phyloP scores from a whole-genome alignment of 306 rosid species.

The Abrus precatorius region DNA sequence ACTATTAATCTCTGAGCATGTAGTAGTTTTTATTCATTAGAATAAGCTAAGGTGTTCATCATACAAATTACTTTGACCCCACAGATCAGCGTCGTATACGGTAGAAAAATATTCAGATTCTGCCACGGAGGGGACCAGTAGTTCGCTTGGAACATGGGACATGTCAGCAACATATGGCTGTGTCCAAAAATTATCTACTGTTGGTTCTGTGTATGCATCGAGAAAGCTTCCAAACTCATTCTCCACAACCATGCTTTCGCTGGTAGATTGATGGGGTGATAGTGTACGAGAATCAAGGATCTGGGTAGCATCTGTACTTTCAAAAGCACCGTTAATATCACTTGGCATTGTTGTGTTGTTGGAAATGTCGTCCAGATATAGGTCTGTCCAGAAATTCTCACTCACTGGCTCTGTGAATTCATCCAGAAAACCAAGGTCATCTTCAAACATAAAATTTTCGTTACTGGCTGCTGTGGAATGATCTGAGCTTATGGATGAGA shows the following conservation, averaged over 20 bases:
- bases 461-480: not conserved
- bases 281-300: constrained; percentile 25
- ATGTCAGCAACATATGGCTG: constrained; percentile 34
- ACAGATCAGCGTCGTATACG: constrained; percentile 17
- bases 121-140: not conserved
- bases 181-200: constrained; percentile 46
- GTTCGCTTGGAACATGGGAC: not conserved
- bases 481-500: constrained; percentile 35
- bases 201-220: constrained; percentile 15
- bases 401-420: not conserved
- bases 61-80: constrained; percentile 32
- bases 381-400: constrained; percentile 48
- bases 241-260: not conserved
- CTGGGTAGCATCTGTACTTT: not conserved
- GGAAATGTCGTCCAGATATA: constrained; percentile 32
- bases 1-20: not conserved
- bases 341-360: not conserved
- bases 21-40: not conserved
- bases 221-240: constrained; percentile 5
- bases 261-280: constrained; percentile 4
- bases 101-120: constrained; percentile 41
- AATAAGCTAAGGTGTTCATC: not conserved
- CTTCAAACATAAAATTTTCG: constrained; percentile 30
- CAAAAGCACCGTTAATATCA: not conserved
- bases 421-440: constrained; percentile 53